phyloP scores from a whole-genome alignment of 805 yeast genomes.

The Tetrapisispora fleetii region DNA sequence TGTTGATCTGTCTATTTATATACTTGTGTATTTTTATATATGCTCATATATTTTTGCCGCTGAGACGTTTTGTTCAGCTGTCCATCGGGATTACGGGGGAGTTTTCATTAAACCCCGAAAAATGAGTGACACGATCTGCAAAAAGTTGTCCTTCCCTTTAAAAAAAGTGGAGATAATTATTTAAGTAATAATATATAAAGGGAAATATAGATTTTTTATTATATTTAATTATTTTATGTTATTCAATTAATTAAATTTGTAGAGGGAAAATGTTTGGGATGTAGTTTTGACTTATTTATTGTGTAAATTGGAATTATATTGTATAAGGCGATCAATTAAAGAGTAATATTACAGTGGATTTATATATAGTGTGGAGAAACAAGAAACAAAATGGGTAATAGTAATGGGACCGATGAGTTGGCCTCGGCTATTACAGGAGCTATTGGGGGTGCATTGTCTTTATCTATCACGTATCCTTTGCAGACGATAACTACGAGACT shows the following conservation, averaged over 20 bases:
- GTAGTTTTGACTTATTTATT: no score
- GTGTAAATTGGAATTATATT: no score
- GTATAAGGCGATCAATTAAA: no score
- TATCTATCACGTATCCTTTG: conserved; percentile 82
- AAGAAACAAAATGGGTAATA: neutral
- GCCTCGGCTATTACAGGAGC: conserved; percentile 96
- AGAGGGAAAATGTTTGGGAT: neutral
- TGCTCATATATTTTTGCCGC: neutral
- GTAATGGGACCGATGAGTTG: neutral
- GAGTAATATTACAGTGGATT: no score
- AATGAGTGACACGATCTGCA: conserved; percentile 1
- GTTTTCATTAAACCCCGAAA: neutral
- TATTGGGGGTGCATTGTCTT: conserved; percentile 81
- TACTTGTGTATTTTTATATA: no score
- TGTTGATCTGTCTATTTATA: neutral
- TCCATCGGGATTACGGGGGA: neutral
- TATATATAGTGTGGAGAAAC: no score
- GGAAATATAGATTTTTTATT: neutral
- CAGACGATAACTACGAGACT: conserved; percentile 82
- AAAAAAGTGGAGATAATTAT: neutral
- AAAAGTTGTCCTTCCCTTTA: neutral
- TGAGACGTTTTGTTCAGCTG: neutral
- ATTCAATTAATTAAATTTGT: no score
- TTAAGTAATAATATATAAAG: no score
- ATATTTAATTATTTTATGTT: no score